Evolutionary conservation across 2,329 filamentous ascomycete genomes (phyloP).

Genomic region (Blastomyces silverae): DNA sequence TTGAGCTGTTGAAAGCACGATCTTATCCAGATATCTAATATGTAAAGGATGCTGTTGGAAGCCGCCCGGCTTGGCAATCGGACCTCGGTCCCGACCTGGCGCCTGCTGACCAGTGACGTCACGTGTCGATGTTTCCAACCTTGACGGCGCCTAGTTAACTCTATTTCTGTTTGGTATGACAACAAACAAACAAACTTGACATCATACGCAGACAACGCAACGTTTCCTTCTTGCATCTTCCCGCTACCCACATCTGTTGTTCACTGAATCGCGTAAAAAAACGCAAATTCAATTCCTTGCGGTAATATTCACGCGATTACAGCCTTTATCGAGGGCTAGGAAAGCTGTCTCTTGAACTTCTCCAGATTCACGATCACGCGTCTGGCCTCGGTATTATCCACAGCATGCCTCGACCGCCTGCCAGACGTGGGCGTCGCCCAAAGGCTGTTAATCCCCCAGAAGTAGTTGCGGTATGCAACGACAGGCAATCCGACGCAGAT

Average conservation of each 20-base stretch:
- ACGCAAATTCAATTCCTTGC: neutral
- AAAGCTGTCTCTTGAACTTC: neutral
- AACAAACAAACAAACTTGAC: neutral
- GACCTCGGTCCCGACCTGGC: no score
- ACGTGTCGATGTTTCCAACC: no score
- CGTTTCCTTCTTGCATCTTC: neutral
- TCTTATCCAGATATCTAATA: no score
- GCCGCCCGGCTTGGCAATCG: no score
- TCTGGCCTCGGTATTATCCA: neutral
- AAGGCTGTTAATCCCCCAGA: constrained; percentile 7
- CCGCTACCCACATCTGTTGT: neutral
- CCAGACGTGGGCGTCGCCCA: constrained; percentile 16
- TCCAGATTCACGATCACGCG: neutral
- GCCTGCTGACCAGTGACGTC: no score
- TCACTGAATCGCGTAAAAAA: neutral
- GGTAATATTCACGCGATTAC: neutral
- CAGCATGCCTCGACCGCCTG: constrained; percentile 20
- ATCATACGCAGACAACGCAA: neutral
- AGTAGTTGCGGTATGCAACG: neutral
- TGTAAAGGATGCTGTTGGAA: no score
- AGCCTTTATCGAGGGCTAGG: neutral
- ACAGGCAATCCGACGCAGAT: neutral
- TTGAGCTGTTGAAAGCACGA: no score
- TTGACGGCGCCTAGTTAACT: no score
- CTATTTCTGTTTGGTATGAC: neutral